Conservation (phyloP, 2,329 filamentous ascomycete species). For the Didymella keratinophila region DNA sequence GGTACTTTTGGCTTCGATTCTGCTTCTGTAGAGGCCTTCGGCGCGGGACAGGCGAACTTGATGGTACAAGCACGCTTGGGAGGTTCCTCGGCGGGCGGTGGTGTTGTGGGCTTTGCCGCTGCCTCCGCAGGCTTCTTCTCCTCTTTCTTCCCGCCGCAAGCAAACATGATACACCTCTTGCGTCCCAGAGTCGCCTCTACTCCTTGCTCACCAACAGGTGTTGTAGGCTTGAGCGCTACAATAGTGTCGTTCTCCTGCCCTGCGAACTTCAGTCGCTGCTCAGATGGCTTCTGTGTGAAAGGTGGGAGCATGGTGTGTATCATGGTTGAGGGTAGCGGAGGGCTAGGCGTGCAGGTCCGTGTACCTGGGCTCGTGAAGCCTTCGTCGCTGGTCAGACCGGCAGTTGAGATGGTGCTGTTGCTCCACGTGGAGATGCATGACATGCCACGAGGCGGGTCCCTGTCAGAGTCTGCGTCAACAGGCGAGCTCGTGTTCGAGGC, state of each 20-base stretch:
- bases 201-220: slow-evolving; percentile 59
- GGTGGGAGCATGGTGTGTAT: slow-evolving; percentile 48
- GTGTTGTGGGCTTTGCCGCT: slow-evolving; percentile 31
- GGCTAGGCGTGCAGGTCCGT: slow-evolving; percentile 87
- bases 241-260: slow-evolving; percentile 44
- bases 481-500: slow-evolving; percentile 51
- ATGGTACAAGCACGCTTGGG: slow-evolving; percentile 69
- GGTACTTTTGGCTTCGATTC: slow-evolving; percentile 46
- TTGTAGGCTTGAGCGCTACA: slow-evolving; percentile 2
- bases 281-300: slow-evolving; percentile 51
- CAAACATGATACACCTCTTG: slow-evolving; percentile 92
- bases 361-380: slow-evolving; percentile 84
- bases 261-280: slow-evolving; percentile 48
- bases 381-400: slow-evolving; percentile 93
- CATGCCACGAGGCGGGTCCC: slow-evolving; percentile 51
- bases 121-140: slow-evolving; percentile 47
- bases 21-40: slow-evolving; percentile 53
- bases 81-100: slow-evolving; percentile 39
- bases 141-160: slow-evolving; percentile 68
- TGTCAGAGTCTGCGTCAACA: slow-evolving; percentile 53
- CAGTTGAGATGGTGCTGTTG: slow-evolving; percentile 83
- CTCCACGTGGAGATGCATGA: slow-evolving; percentile 74
- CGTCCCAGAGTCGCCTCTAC: slow-evolving; percentile 72
- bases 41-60: slow-evolving; percentile 75
- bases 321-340: slow-evolving; percentile 72